Evolutionary conservation across 2,329 filamentous ascomycete species (phyloP), one percentile per base, ranked within the genome.

Genomic region (Pseudogymnoascus sp.): DNA sequence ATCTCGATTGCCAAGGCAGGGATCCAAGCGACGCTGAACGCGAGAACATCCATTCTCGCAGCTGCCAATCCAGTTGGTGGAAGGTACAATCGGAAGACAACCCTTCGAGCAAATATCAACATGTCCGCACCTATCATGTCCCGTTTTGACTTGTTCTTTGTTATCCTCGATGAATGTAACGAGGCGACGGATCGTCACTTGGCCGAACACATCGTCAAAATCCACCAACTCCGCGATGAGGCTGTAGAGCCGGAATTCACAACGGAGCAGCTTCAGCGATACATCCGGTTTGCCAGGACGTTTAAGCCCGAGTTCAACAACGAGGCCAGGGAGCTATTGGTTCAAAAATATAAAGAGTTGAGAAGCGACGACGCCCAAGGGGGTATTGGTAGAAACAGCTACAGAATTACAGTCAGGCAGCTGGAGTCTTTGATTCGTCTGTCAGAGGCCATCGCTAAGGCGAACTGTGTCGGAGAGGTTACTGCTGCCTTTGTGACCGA

Each of bases 91-190:
- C 90, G 93, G 70, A 99, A 97, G 79, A 88, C 90, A 0, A 96
- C 94, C 0, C 83, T 99, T 5, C 85, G 94, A 60, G 86, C 91
- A 66, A 99, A 99, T 75, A 93, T 99, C 77, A 97, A 97, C 78
- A 97, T 99, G 90, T 93, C 89, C 27, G 94, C 94, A 1, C 94
- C 94, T 63, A 99, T 99, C 79, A 99, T 99, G 94, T 96, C 91
- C 61, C 90, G 94, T 80, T 99, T 99, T 76, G 94, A 99, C 79
- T 81, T 99, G 8, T 99, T 99, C 82, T 99, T 99, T 72, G 92
- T 99, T 61, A 89, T 99, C 27, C 84, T 97, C 0, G 94, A 99
- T 73, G 94, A 99, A 71, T 97, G 93, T 74, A 96, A 97, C 72
- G 93, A 97, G 77, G 78, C 84, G 39, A 86, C 96, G 35, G 94